phyloP scores from a whole-genome alignment of 768 basidiomycete species.

The Suillus subaureus region DNA sequence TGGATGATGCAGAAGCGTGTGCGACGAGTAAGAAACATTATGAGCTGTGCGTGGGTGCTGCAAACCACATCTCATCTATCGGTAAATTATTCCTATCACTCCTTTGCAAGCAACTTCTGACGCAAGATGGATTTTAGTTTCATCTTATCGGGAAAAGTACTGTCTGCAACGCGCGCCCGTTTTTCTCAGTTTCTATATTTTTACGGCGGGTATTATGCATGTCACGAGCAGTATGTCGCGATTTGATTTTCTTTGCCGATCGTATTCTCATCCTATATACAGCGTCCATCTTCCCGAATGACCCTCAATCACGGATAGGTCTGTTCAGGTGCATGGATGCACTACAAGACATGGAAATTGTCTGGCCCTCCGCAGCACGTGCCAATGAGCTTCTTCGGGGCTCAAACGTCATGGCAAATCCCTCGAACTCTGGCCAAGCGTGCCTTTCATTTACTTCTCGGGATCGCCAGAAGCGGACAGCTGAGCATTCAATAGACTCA shows the following conservation, averaged over 20 bases:
- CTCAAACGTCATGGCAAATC: conserved; percentile 44
- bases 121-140: conserved; percentile 37
- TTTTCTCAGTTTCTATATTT: conserved; percentile 78
- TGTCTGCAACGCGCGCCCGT: conserved; percentile 62
- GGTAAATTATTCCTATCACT: conserved; percentile 39
- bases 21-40: conserved; percentile 63
- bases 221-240: conserved; percentile 62
- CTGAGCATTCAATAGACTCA: conserved; percentile 51
- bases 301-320: conserved; percentile 70
- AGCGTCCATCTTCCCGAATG: conserved; percentile 67
- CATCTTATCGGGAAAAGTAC: conserved; percentile 64
- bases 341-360: conserved; percentile 61
- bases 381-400: conserved; percentile 74
- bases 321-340: conserved; percentile 68
- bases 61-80: conserved; percentile 77
- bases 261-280: conserved; percentile 6
- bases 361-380: conserved; percentile 79
- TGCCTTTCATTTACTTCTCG: conserved; percentile 12
- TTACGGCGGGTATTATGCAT: conserved; percentile 82
- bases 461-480: conserved; percentile 60
- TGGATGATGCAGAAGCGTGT: conserved; percentile 56
- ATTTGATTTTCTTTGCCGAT: background rate
- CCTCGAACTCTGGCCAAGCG: background rate
- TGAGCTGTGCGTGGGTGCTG: conserved; percentile 73
- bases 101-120: conserved; percentile 7